Evolutionary conservation across 177 flowering plant species (phyloP), one percentile per base, ranked within the genome.

Genomic region (Vitis hybrid): DNA sequence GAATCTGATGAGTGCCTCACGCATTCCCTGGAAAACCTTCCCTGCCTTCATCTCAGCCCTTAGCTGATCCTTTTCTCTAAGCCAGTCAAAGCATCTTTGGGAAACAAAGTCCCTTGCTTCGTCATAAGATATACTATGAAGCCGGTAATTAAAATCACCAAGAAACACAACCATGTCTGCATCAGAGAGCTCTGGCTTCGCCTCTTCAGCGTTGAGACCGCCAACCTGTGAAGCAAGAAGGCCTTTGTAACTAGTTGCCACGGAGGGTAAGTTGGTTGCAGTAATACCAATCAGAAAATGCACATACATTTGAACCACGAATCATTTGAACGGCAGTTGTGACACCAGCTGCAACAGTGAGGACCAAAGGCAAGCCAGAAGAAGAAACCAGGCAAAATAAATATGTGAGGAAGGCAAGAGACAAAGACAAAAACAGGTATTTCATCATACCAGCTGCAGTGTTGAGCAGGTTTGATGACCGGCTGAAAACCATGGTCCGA

Each of bases 21-120:
- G 90, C 98, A 96, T 89, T 64, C 99, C 99, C 72, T 96, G 99
- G 75, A 96, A 96, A 72, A 96, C 98, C 76, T 81, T 92, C 19
- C 98, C 98, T 61, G 91, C 88, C 80, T 88, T 84, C 98, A 96
- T 94, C 82, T 94, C 97, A 63, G 90, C 97, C 64, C 98, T 80
- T 54, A 96, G 95, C 81, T 96, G 99, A 84, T 96, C 99, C 75
- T 80, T 94, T 86, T 94, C 99, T 78, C 97, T 84, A 21, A 96
- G 93, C 97, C 99, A 96, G 64, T 96, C 99, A 69, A 96, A 96
- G 83, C 94, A 79, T 80, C 99, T 88, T 77, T 94, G 99, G 10
- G 99, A 96, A 73, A 96, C 95, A 70, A 92, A 87, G 78, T 94
- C 97, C 81, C 95, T 83, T 49, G 98, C 95, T 81, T 96, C 99